Percentiles rank a stretch among this genome's conserved stretches.
Conservation (phyloP, 1,139 yeast genomes). For the Citeromyces hawaiiensis region DNA sequence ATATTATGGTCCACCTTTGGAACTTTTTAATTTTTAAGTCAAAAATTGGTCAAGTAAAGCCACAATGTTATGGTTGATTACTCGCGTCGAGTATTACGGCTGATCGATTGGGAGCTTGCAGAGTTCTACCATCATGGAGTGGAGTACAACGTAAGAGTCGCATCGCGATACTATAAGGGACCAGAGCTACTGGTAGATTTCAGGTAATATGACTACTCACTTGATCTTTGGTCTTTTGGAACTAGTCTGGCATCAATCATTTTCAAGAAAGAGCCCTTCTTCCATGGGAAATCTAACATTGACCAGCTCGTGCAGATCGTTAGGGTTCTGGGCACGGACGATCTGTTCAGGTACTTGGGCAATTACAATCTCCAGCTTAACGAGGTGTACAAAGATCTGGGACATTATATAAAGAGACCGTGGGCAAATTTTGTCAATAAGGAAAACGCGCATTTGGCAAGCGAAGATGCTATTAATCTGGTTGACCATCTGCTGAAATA, state of each 20-base stretch:
- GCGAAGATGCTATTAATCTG: constrained; percentile 52
- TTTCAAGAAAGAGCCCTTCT: constrained; percentile 66
- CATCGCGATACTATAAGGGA: constrained; percentile 71
- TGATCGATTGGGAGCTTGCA: constrained; percentile 80
- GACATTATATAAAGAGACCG: constrained; percentile 72
- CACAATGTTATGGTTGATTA: constrained; percentile 82
- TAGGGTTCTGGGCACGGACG: constrained; percentile 63
- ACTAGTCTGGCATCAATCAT: constrained; percentile 70
- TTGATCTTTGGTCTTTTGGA: constrained; percentile 76
- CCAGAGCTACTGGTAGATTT: constrained; percentile 66
- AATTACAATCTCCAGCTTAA: constrained; percentile 55
- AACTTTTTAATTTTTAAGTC: too few relatives aligned
- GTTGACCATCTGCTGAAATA: constrained; percentile 53
- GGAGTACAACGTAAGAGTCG: constrained; percentile 72
- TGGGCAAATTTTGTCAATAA: constrained; percentile 74
- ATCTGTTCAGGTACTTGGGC: constrained; percentile 40
- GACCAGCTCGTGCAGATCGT: constrained; percentile 75
- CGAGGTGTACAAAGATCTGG: constrained; percentile 73
- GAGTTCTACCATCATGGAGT: constrained; percentile 72
- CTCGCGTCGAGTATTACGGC: constrained; percentile 39
- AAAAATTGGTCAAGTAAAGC: too few relatives aligned
- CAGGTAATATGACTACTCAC: constrained; percentile 65
- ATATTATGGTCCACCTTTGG: too few relatives aligned
- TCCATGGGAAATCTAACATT: constrained; percentile 66
- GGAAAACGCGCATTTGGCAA: constrained; percentile 57